Evolutionary conservation across 768 basidiomycete species (phyloP).

Genomic region (Nidularia pulvinata): DNA sequence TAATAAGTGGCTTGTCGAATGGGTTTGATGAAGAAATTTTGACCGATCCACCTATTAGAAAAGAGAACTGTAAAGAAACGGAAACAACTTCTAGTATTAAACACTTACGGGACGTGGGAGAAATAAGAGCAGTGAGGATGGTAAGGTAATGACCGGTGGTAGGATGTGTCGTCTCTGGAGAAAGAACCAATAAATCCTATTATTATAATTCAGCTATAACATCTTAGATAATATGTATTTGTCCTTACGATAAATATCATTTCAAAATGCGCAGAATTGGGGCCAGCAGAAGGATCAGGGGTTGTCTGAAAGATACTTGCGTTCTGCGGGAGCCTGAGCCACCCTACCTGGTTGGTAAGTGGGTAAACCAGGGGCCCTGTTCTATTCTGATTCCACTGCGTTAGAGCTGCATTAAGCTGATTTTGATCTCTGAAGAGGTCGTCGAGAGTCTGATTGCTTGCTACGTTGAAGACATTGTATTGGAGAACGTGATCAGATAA

Average conservation of each 20-base stretch:
- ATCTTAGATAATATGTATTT: slow-evolving; percentile 8
- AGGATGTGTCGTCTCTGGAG: too few relatives aligned
- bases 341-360: slow-evolving; percentile 14
- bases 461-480: slow-evolving; percentile 8
- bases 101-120: background rate
- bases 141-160: background rate
- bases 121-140: background rate
- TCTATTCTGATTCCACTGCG: slow-evolving; percentile 11
- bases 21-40: slow-evolving; percentile 14
- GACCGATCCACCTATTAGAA: slow-evolving; percentile 14
- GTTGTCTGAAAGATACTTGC: slow-evolving; percentile 9
- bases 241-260: slow-evolving; percentile 3
- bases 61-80: too few relatives aligned
- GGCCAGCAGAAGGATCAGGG: slow-evolving; percentile 21
- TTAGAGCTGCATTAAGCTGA: slow-evolving; percentile 3
- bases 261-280: slow-evolving; percentile 12
- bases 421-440: slow-evolving; percentile 4
- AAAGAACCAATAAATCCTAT: too few relatives aligned
- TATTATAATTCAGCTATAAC: too few relatives aligned
- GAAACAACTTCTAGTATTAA: too few relatives aligned
- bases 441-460: slow-evolving; percentile 3
- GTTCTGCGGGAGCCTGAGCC: slow-evolving; percentile 13
- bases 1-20: slow-evolving; percentile 18
- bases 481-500: slow-evolving; percentile 20
- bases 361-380: slow-evolving; percentile 16